Evolutionary conservation across 2,329 filamentous ascomycete genomes (phyloP).

Genomic region (Calonectria pseudoreteaudii): DNA sequence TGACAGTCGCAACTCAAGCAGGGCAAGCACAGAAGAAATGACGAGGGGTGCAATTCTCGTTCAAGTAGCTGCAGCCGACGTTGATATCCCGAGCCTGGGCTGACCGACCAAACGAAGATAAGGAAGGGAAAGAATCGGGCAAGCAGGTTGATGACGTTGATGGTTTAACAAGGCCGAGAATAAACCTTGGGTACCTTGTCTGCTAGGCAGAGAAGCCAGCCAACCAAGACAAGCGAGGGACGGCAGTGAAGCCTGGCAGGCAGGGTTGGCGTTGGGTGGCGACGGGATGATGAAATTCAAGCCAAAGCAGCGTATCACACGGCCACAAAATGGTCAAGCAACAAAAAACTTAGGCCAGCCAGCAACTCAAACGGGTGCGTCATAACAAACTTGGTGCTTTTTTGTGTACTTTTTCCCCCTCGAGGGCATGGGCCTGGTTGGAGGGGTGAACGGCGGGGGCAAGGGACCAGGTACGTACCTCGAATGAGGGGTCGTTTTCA

Average conservation of each 20-base stretch:
- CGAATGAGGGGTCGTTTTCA: neutral
- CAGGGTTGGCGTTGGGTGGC: slow-evolving; percentile 22
- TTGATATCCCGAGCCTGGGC: neutral
- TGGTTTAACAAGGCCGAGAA: slow-evolving; percentile 25
- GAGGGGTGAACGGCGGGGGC: slow-evolving; percentile 42
- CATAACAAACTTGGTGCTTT: slow-evolving; percentile 41
- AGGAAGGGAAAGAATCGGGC: slow-evolving; percentile 15
- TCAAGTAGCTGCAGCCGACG: neutral
- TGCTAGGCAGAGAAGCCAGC: slow-evolving; percentile 32
- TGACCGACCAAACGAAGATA: slow-evolving; percentile 3
- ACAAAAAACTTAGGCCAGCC: slow-evolving; percentile 16
- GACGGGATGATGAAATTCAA: slow-evolving; percentile 21
- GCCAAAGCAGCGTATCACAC: slow-evolving; percentile 12
- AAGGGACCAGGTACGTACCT: slow-evolving; percentile 13
- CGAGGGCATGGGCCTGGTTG: slow-evolving; percentile 28
- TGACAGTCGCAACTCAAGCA: neutral
- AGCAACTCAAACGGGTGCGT: slow-evolving; percentile 35
- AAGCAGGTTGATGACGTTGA: slow-evolving; percentile 32
- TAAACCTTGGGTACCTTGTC: slow-evolving; percentile 22
- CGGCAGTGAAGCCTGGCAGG: slow-evolving; percentile 2
- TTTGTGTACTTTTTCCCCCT: slow-evolving; percentile 35
- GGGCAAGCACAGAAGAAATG: neutral
- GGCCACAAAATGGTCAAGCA: neutral
- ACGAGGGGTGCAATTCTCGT: neutral
- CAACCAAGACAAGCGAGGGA: slow-evolving; percentile 11